Percentiles rank a stretch among this genome's conserved stretches.
These are phyloP conservation scores for Persicaria tinctoria DNA, from an alignment of 148 eudicot genomes.

Conservation along the genomic window DNA sequence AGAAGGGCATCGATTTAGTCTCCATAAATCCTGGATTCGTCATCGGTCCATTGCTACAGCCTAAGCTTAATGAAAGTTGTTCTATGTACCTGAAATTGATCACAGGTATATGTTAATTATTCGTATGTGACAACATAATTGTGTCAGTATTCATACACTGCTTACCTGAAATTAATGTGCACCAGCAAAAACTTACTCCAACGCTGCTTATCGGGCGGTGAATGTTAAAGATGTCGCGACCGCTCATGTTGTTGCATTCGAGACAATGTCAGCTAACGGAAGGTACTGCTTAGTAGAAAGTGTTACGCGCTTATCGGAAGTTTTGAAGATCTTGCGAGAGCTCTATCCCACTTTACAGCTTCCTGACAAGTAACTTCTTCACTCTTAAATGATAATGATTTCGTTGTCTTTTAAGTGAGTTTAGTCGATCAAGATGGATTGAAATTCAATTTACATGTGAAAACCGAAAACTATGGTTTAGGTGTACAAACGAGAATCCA, in stretches of 20 bases:
- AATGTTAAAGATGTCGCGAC: constrained; percentile 49
- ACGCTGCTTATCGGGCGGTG: constrained; percentile 30
- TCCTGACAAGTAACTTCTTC: constrained; percentile 43
- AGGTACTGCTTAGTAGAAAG: constrained; percentile 41
- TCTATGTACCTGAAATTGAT: constrained; percentile 22
- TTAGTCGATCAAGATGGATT: no score
- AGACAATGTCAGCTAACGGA: constrained; percentile 46
- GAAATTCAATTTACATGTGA: no score
- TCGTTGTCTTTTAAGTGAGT: no score
- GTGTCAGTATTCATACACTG: no score
- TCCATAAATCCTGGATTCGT: constrained; percentile 24
- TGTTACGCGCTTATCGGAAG: constrained; percentile 32
- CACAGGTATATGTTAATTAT: constrained; percentile 19
- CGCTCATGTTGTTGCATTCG: constrained; percentile 57
- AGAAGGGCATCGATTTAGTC: constrained; percentile 27
- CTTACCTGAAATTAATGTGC: no score
- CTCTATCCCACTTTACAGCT: constrained; percentile 45
- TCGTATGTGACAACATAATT: no score
- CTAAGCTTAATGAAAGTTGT: constrained; percentile 8
- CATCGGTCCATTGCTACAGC: constrained; percentile 31
- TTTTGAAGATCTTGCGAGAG: constrained; percentile 36
- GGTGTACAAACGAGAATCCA: neutral
- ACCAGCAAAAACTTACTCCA: constrained; percentile 23
- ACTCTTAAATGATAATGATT: neutral
- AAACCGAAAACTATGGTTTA: no score